A percentile compares a stretch with the other conserved stretches of the same genome.
These are phyloP conservation scores for Aleurites moluccanus DNA, from an alignment of 441 rosid genomes.

Conservation along the genomic window DNA sequence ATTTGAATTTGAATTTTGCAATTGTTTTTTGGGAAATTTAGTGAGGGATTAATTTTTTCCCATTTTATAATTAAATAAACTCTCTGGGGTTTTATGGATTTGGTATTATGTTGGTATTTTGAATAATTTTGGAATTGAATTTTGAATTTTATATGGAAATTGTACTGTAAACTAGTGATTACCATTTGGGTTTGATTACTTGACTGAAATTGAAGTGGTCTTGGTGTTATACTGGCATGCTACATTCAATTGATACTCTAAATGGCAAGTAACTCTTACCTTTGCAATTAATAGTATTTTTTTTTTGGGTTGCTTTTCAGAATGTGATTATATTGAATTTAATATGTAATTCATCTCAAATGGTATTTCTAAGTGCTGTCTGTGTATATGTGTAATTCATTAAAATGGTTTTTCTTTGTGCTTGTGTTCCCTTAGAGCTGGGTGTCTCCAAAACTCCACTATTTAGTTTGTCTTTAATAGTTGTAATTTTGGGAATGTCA, in stretches of 20 bases:
- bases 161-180: neutral
- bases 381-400: neutral
- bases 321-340: neutral
- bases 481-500: constrained; percentile 1
- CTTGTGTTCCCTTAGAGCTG: neutral
- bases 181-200: neutral
- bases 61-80: neutral
- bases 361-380: neutral
- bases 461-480: neutral
- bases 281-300: neutral
- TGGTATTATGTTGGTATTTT: neutral
- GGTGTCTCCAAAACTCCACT: neutral
- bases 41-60: neutral
- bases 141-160: neutral
- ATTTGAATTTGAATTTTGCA: constrained; percentile 4
- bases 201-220: neutral
- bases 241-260: neutral
- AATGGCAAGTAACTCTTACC: neutral
- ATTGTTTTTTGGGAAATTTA: neutral
- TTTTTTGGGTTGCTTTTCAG: neutral
- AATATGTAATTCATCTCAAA: neutral
- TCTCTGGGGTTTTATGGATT: neutral
- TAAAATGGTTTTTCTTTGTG: neutral
- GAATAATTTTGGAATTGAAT: neutral
- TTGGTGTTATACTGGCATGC: neutral